Evolutionary conservation across 2,329 filamentous ascomycete genomes (phyloP).

Genomic region (Neofusicoccum sp.): DNA sequence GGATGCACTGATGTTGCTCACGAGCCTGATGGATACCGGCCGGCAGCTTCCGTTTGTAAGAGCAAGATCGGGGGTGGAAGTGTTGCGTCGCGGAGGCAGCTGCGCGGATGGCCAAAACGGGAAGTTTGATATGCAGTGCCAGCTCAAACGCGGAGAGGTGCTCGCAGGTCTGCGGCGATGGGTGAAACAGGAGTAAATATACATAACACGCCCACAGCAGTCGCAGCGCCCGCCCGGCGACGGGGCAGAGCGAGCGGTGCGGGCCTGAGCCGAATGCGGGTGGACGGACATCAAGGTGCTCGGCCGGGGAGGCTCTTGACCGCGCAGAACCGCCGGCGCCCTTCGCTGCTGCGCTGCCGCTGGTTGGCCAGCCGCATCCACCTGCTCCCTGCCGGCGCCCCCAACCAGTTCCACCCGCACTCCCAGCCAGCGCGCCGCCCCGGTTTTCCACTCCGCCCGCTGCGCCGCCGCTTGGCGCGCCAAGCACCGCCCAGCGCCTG

Average conservation of each 20-base stretch:
- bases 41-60: neutral
- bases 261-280: too few relatives aligned
- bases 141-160: too few relatives aligned
- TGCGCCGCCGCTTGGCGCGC: constrained; percentile 1
- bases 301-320: neutral
- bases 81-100: too few relatives aligned
- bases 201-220: too few relatives aligned
- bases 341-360: neutral
- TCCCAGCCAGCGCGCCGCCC: neutral
- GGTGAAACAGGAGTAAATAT: too few relatives aligned
- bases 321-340: neutral
- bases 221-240: too few relatives aligned
- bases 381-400: neutral
- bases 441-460: constrained; percentile 1
- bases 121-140: too few relatives aligned
- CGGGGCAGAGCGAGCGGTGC: neutral
- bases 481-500: neutral
- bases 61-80: too few relatives aligned
- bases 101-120: too few relatives aligned
- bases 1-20: neutral
- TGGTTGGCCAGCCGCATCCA: neutral
- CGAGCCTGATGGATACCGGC: neutral
- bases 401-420: neutral
- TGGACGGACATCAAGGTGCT: constrained; percentile 13
- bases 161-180: too few relatives aligned